Conservation (phyloP, 1,284 basidiomycete genomes). For the Tetrapyrgos nigripes region DNA sequence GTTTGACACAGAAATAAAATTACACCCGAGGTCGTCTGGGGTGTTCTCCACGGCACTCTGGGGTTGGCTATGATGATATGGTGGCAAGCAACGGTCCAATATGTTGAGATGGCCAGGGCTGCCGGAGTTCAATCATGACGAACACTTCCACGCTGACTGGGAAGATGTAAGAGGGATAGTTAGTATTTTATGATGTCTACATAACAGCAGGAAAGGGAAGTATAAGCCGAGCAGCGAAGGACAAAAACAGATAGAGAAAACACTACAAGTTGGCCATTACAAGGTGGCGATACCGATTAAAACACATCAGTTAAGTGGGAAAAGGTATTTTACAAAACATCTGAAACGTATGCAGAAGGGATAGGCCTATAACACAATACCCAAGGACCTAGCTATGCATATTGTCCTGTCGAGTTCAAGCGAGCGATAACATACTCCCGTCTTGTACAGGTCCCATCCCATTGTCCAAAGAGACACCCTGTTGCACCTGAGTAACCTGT, state of each 20-base stretch:
- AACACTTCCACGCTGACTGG: too few relatives aligned
- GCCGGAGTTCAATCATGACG: not conserved
- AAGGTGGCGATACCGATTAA: not conserved
- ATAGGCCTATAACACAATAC: not conserved
- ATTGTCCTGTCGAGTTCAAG: not conserved
- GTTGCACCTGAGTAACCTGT: slow-evolving; percentile 6
- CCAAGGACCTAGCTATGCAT: not conserved
- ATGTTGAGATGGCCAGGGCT: slow-evolving; percentile 47
- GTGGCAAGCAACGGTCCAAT: slow-evolving; percentile 75
- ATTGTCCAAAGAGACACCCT: not conserved
- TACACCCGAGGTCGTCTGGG: slow-evolving; percentile 75
- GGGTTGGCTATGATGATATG: slow-evolving; percentile 64
- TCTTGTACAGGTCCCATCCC: slow-evolving; percentile 14
- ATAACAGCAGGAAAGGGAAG: not conserved
- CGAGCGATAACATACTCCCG: slow-evolving; percentile 14
- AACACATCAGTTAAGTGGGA: not conserved
- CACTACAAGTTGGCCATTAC: not conserved
- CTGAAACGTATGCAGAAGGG: too few relatives aligned
- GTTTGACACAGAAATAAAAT: slow-evolving; percentile 56
- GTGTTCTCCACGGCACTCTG: slow-evolving; percentile 69
- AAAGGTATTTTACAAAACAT: not conserved
- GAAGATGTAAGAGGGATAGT: too few relatives aligned
- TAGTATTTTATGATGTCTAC: not conserved
- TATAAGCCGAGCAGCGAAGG: too few relatives aligned
- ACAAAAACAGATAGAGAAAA: not conserved